Conservation (phyloP, 2,329 filamentous ascomycete genomes). For the Xylaria sp. region DNA sequence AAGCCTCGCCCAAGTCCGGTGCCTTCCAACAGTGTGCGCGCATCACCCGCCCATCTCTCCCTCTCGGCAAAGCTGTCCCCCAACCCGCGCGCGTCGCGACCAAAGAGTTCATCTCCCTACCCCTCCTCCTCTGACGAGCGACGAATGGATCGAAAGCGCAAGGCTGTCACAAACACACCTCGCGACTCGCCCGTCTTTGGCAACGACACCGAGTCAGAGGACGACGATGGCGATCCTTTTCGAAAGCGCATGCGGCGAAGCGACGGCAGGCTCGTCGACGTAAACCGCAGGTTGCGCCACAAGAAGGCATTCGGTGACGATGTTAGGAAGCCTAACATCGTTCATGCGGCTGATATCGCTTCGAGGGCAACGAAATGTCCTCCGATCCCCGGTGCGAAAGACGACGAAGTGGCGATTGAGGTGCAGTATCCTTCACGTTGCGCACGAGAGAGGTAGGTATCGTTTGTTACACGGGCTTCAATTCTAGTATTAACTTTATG, state of each 20-base stretch:
- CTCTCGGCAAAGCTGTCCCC: constrained; percentile 48
- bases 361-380: constrained; percentile 57
- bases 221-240: constrained; percentile 59
- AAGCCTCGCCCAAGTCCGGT: constrained; percentile 36
- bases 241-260: constrained; percentile 55
- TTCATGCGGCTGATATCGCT: constrained; percentile 64
- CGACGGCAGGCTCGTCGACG: constrained; percentile 51
- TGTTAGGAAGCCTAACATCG: constrained; percentile 52
- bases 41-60: constrained; percentile 34
- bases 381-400: constrained; percentile 54
- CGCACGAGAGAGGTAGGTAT: constrained; percentile 66
- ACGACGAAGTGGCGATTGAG: constrained; percentile 64
- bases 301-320: constrained; percentile 52
- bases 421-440: constrained; percentile 84
- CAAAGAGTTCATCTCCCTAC: constrained; percentile 49
- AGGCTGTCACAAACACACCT: constrained; percentile 45
- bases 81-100: constrained; percentile 44
- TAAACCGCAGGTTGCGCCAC: constrained; percentile 54
- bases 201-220: constrained; percentile 56
- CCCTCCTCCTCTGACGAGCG: constrained; percentile 41
- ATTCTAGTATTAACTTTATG: constrained; percentile 18
- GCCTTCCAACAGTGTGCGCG: constrained; percentile 28
- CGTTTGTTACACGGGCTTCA: constrained; percentile 11
- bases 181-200: constrained; percentile 54
- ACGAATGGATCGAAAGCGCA: constrained; percentile 53